These are phyloP conservation scores for Paecilomyces variotii DNA, from an alignment of 2,329 filamentous ascomycete genomes.

Conservation along the genomic window DNA sequence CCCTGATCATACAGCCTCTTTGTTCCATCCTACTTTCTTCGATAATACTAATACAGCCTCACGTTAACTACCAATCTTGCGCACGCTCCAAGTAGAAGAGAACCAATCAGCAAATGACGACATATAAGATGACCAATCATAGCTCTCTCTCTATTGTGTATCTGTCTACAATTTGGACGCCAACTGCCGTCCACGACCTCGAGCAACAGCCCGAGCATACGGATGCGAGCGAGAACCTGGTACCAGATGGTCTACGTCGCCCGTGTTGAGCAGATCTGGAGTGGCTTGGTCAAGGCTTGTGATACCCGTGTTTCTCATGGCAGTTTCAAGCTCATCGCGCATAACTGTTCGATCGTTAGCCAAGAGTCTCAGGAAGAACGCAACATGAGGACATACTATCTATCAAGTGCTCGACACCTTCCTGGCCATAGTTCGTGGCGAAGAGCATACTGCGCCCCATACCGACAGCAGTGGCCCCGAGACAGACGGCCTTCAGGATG, in stretches of 20 bases:
- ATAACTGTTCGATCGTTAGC: constrained; percentile 22
- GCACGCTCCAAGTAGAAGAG: background rate
- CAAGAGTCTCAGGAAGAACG: background rate
- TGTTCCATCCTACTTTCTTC: no score
- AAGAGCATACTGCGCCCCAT: constrained; percentile 48
- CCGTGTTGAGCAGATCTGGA: constrained; percentile 39
- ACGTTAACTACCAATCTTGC: background rate
- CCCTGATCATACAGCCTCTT: no score
- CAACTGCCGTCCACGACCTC: constrained; percentile 13
- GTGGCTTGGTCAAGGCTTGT: constrained; percentile 36
- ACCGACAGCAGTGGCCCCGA: constrained; percentile 48
- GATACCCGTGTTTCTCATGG: constrained; percentile 42
- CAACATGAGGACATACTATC: constrained; percentile 40
- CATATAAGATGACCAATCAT: background rate
- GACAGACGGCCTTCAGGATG: constrained; percentile 46
- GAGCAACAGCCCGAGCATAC: constrained; percentile 32
- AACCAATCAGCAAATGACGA: background rate
- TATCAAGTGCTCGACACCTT: constrained; percentile 47
- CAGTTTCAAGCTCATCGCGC: constrained; percentile 41
- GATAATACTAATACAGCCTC: background rate
- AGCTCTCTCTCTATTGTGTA: background rate
- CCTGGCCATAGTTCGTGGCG: constrained; percentile 47
- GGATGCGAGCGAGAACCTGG: constrained; percentile 33
- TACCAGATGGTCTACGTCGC: constrained; percentile 45
- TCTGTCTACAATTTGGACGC: constrained; percentile 19